Conservation (phyloP, 768 basidiomycete genomes). For the Harrya chromipes region DNA sequence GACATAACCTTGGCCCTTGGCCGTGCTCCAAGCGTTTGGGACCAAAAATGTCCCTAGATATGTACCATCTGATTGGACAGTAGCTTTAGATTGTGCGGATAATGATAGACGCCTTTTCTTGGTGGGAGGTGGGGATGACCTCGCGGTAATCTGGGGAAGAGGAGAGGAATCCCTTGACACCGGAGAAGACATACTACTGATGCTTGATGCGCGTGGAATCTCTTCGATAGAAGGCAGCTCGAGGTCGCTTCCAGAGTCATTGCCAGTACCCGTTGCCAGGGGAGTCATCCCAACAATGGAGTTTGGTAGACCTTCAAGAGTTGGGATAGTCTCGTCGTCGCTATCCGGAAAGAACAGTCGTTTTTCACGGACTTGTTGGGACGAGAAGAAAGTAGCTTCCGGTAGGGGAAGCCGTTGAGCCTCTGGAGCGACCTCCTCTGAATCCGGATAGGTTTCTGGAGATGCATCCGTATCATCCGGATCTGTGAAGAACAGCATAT, state of each 20-base stretch:
- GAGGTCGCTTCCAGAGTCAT: slow-evolving; percentile 31
- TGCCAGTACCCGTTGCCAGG: slow-evolving; percentile 35
- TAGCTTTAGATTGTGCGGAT: slow-evolving; percentile 11
- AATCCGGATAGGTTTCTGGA: slow-evolving; percentile 1
- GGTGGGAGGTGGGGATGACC: slow-evolving; percentile 33
- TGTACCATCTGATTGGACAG: slow-evolving; percentile 24
- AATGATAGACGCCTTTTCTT: slow-evolving; percentile 55
- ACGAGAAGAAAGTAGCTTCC: slow-evolving; percentile 1
- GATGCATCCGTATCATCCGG: slow-evolving; percentile 48
- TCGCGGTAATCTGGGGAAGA: slow-evolving; percentile 6
- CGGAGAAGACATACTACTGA: slow-evolving; percentile 37
- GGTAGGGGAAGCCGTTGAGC: background rate
- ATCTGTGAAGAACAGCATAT: slow-evolving; percentile 54
- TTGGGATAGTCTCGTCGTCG: slow-evolving; percentile 40
- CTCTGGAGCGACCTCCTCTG: slow-evolving; percentile 2
- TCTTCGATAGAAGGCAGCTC: slow-evolving; percentile 35
- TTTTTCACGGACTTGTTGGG: slow-evolving; percentile 22
- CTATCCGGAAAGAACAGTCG: slow-evolving; percentile 43
- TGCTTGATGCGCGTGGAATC: slow-evolving; percentile 38
- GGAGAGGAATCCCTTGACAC: slow-evolving; percentile 29
- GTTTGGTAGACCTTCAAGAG: slow-evolving; percentile 4
- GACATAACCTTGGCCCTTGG: slow-evolving; percentile 68
- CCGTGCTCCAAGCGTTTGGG: slow-evolving; percentile 76
- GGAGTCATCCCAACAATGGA: slow-evolving; percentile 12
- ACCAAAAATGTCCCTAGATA: slow-evolving; percentile 71